Evolutionary conservation across 2,329 filamentous ascomycete genomes (phyloP).

Genomic region (Eutypa lata): DNA sequence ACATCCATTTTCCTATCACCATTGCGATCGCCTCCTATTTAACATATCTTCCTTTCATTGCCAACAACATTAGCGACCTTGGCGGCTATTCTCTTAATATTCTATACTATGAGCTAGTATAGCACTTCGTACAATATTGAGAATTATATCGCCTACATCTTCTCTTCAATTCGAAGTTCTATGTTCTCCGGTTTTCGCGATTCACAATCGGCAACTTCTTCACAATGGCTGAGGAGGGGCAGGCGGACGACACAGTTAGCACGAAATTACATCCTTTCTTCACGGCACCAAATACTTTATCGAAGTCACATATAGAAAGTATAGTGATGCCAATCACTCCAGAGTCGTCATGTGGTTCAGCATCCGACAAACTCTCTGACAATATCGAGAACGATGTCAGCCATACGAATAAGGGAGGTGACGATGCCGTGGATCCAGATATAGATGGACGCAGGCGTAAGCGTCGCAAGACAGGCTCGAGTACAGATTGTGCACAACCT

Average conservation of each 20-base stretch:
- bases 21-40: too few relatives aligned
- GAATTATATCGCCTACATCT: too few relatives aligned
- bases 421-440: conserved; percentile 1
- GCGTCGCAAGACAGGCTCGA: conserved; percentile 37
- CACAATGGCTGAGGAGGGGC: conserved; percentile 42
- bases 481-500: conserved; percentile 16
- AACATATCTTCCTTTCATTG: too few relatives aligned
- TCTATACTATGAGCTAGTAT: too few relatives aligned
- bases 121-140: too few relatives aligned
- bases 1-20: too few relatives aligned
- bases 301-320: conserved; percentile 8
- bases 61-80: too few relatives aligned
- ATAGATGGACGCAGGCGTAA: conserved; percentile 35
- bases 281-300: conserved; percentile 22
- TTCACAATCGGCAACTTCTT: too few relatives aligned
- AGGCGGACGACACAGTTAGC: conserved; percentile 26
- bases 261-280: conserved; percentile 58
- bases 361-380: conserved; percentile 16
- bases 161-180: too few relatives aligned
- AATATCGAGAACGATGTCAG: conserved; percentile 9
- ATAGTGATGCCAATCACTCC: conserved; percentile 24
- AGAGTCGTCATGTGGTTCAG: conserved; percentile 28
- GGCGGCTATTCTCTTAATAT: too few relatives aligned
- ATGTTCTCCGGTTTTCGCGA: too few relatives aligned
- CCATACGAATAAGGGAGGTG: conserved; percentile 22